These are phyloP conservation scores for Pouteria glomerata DNA, from an alignment of 148 eudicot species.

Conservation along the genomic window DNA sequence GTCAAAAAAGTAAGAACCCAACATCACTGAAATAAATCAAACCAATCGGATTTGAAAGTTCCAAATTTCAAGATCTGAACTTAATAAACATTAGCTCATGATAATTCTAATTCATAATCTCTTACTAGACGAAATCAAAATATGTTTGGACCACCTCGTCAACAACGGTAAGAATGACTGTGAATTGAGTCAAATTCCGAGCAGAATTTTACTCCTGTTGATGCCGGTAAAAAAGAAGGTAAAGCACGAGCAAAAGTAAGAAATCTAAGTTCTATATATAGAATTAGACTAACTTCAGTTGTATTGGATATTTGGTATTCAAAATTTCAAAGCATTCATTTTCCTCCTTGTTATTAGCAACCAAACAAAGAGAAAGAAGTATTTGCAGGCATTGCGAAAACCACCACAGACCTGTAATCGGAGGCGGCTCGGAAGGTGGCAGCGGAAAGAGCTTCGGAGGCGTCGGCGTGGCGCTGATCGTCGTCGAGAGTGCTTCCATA, in stretches of 20 bases:
- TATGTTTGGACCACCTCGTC: neutral
- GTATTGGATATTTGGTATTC: neutral
- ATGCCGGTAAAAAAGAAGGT: no score
- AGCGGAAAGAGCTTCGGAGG: constrained; percentile 83
- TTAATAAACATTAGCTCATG: neutral
- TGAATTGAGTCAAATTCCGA: neutral
- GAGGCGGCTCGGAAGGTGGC: constrained; percentile 64
- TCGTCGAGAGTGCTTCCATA: constrained; percentile 94
- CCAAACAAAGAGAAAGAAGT: neutral
- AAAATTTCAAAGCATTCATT: neutral
- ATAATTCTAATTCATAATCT: neutral
- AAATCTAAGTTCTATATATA: neutral
- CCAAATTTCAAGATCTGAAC: neutral
- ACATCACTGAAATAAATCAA: neutral
- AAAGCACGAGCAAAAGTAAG: neutral
- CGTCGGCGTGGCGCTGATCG: constrained; percentile 97
- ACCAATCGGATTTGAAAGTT: neutral
- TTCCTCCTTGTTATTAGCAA: neutral
- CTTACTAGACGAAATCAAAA: neutral
- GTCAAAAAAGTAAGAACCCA: neutral
- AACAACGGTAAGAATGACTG: neutral
- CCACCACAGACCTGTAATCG: constrained; percentile 54
- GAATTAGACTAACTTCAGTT: neutral
- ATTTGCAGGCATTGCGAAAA: neutral
- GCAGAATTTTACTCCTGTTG: neutral